These are phyloP conservation scores for Boletellus ananas DNA, from an alignment of 768 basidiomycete genomes.

Conservation along the genomic window DNA sequence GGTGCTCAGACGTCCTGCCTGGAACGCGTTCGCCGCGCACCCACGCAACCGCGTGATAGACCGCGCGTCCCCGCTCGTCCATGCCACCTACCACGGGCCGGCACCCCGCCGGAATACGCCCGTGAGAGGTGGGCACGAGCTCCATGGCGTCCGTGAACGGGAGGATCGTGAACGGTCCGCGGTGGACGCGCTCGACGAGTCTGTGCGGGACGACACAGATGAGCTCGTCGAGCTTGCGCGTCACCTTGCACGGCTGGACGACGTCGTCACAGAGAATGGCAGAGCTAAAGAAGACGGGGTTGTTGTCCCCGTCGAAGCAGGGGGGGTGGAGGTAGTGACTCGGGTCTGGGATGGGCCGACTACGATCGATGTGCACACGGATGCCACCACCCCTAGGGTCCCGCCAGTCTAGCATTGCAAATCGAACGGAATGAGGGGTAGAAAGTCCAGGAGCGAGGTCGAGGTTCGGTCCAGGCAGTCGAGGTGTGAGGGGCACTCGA, in stretches of 20 bases:
- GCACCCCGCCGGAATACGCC: neutral
- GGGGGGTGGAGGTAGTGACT: slow-evolving; percentile 5
- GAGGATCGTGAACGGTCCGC: slow-evolving; percentile 3
- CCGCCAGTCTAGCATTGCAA: neutral
- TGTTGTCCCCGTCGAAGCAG: slow-evolving; percentile 3
- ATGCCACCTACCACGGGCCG: slow-evolving; percentile 1
- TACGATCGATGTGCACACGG: slow-evolving; percentile 3
- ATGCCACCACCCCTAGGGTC: neutral
- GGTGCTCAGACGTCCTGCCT: slow-evolving; percentile 3
- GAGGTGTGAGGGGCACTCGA: too few species aligned
- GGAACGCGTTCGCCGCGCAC: neutral
- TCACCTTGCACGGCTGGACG: slow-evolving; percentile 8
- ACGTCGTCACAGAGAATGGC: neutral
- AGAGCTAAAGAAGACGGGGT: slow-evolving; percentile 1
- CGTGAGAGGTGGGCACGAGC: slow-evolving; percentile 1
- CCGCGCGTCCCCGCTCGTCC: neutral
- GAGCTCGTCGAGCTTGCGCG: neutral
- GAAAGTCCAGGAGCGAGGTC: neutral
- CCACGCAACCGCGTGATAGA: slow-evolving; percentile 1
- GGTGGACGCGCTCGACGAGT: neutral
- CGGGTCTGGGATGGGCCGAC: neutral
- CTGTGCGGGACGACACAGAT: neutral
- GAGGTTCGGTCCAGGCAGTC: too few species aligned
- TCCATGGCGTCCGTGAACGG: slow-evolving; percentile 6
- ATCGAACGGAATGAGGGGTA: neutral